These are phyloP conservation scores for Podila verticillata DNA, from an alignment of 192 early-diverging fungal genomes.

Conservation along the genomic window DNA sequence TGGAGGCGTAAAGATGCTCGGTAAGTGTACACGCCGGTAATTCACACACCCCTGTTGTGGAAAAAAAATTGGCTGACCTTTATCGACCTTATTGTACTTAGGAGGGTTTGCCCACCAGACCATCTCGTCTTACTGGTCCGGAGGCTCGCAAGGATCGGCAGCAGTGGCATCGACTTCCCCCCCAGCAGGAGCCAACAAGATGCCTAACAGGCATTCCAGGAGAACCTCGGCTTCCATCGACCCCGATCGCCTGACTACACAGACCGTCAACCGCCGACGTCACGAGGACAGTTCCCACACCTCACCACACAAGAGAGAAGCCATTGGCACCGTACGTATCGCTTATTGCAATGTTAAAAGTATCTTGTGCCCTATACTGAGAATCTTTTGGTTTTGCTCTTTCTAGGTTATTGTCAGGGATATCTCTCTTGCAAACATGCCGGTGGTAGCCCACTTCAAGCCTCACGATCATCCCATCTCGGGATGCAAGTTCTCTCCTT, in stretches of 20 bases:
- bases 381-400: not conserved
- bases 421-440: conserved; percentile 45
- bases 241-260: conserved; percentile 18
- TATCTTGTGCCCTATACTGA: not conserved
- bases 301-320: conserved; percentile 37
- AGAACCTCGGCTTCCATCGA: conserved; percentile 30
- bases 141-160: conserved; percentile 23
- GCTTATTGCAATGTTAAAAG: not conserved
- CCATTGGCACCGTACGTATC: conserved; percentile 52
- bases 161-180: conserved; percentile 33
- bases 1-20: conserved; percentile 77
- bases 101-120: conserved; percentile 73
- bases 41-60: not conserved
- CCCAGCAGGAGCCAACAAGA: conserved; percentile 12
- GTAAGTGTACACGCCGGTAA: conserved; percentile 31
- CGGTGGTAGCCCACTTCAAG: conserved; percentile 74
- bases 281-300: conserved; percentile 40
- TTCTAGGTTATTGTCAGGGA: conserved; percentile 63
- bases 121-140: conserved; percentile 69
- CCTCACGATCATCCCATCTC: conserved; percentile 76
- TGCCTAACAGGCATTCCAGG: conserved; percentile 17
- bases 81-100: conserved; percentile 7
- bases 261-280: conserved; percentile 12
- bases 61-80: not conserved
- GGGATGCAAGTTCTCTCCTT: conserved; percentile 68